Conservation (phyloP, 1,284 basidiomycete genomes). For the Trametes pubescens region DNA sequence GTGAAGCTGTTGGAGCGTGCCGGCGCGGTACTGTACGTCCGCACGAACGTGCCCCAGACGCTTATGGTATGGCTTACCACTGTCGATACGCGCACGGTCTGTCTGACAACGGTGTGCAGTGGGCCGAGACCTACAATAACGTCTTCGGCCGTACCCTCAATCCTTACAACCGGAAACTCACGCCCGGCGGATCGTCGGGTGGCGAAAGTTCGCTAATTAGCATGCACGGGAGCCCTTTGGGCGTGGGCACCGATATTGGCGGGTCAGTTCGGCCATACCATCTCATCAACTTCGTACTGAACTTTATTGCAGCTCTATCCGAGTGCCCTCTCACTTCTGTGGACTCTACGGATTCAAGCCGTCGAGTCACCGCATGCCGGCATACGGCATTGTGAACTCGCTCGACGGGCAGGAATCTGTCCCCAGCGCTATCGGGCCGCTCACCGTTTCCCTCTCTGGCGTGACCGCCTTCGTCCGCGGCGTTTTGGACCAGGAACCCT, state of each 20-base stretch:
- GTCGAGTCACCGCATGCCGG: conserved; percentile 33
- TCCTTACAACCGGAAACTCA: conserved; percentile 61
- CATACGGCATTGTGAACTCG: conserved; percentile 34
- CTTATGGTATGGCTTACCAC: conserved; percentile 41
- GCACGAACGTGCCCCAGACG: conserved; percentile 77
- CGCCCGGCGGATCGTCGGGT: conserved; percentile 67
- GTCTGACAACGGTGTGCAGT: conserved; percentile 47
- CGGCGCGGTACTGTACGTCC: conserved; percentile 75
- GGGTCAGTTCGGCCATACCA: conserved; percentile 47
- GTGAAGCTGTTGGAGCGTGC: conserved; percentile 66
- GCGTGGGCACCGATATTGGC: conserved; percentile 77
- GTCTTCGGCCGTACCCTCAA: conserved; percentile 78
- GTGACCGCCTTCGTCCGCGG: conserved; percentile 30
- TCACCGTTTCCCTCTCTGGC: conserved; percentile 34
- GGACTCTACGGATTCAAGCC: conserved; percentile 88
- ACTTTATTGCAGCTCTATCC: conserved; percentile 42
- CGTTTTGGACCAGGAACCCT: conserved; percentile 32
- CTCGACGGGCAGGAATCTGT: conserved; percentile 37
- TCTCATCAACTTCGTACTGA: too few species aligned
- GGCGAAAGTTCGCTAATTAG: conserved; percentile 66
- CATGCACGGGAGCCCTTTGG: conserved; percentile 65
- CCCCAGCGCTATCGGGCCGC: conserved; percentile 30
- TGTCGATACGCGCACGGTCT: conserved; percentile 1
- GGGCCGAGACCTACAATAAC: conserved; percentile 67
- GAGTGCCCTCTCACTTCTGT: conserved; percentile 83